phyloP scores from a whole-genome alignment of 108 stramenopile species.

The Hondaea fermentalgiana region DNA sequence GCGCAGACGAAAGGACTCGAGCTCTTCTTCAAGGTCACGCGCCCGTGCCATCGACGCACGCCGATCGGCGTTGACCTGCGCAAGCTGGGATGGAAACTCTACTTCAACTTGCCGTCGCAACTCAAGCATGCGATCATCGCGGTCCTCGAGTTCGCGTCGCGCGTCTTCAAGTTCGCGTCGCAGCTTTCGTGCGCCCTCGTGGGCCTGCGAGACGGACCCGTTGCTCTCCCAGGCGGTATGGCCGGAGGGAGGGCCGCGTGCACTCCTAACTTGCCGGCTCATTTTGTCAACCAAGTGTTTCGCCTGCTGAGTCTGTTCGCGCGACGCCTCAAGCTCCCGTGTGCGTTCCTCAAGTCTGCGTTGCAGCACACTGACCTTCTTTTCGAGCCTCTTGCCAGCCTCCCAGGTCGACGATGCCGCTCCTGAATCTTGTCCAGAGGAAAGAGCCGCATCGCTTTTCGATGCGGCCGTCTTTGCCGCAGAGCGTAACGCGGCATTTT shows the following conservation, averaged over 20 bases:
- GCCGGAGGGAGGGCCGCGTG: neutral
- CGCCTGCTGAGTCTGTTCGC: conserved; percentile 24
- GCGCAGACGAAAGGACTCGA: neutral
- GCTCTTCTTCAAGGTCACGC: neutral
- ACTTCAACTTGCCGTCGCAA: conserved; percentile 30
- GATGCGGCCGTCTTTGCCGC: neutral
- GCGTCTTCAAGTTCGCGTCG: neutral
- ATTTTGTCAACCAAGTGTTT: conserved; percentile 19
- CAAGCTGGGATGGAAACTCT: neutral
- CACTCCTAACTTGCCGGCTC: neutral
- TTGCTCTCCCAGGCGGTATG: too few relatives aligned
- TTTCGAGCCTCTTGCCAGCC: conserved; percentile 32
- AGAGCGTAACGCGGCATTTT: neutral
- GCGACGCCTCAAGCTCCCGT: conserved; percentile 34
- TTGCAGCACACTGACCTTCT: conserved; percentile 33
- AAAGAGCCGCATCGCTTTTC: too few relatives aligned
- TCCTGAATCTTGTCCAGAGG: too few relatives aligned
- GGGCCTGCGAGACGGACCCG: neutral
- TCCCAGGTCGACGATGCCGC: conserved; percentile 23
- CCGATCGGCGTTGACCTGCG: conserved; percentile 5
- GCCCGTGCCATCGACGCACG: neutral
- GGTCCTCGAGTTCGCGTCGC: conserved; percentile 12
- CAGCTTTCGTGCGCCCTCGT: neutral
- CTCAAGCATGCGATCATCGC: conserved; percentile 35
- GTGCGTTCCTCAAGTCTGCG: conserved; percentile 38